Conservation (phyloP, 768 basidiomycete species). For the Trametes gibbosa region DNA sequence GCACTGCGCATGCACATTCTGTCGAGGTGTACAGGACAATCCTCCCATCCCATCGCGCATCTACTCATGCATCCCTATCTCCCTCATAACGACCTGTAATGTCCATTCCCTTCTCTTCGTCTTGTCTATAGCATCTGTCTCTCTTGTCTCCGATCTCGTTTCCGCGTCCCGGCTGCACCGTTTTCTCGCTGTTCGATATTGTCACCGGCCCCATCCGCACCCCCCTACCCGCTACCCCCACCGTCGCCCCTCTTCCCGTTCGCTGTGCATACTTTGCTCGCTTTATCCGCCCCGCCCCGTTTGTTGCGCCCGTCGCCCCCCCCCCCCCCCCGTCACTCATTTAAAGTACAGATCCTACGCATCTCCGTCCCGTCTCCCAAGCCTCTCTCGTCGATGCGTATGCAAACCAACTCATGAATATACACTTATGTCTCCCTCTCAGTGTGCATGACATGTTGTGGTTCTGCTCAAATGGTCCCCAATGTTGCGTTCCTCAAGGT, state of each 20-base stretch:
- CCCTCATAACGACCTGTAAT: conserved; percentile 14
- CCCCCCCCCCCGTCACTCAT: background rate
- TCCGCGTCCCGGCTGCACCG: background rate
- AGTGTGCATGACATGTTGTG: background rate
- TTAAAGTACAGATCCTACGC: background rate
- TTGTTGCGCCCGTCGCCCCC: too few species aligned
- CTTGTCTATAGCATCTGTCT: conserved; percentile 3
- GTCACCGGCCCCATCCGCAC: conserved; percentile 17
- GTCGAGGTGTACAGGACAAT: conserved; percentile 17
- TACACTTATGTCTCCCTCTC: conserved; percentile 9
- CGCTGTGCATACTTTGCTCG: conserved; percentile 21
- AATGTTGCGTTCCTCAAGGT: too few species aligned
- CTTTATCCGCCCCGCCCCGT: conserved; percentile 5
- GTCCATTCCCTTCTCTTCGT: conserved; percentile 6
- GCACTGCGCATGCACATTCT: background rate
- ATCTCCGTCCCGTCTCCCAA: background rate
- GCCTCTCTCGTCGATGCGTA: conserved; percentile 17
- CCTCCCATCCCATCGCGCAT: background rate
- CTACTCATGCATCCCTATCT: background rate
- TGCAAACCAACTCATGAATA: conserved; percentile 12
- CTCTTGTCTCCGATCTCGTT: background rate
- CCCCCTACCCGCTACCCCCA: conserved; percentile 20
- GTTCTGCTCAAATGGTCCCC: too few species aligned
- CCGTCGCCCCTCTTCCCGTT: conserved; percentile 23
- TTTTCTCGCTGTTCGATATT: conserved; percentile 14